phyloP scores from a whole-genome alignment of 768 basidiomycete species.

The Amyloporia xantha region DNA sequence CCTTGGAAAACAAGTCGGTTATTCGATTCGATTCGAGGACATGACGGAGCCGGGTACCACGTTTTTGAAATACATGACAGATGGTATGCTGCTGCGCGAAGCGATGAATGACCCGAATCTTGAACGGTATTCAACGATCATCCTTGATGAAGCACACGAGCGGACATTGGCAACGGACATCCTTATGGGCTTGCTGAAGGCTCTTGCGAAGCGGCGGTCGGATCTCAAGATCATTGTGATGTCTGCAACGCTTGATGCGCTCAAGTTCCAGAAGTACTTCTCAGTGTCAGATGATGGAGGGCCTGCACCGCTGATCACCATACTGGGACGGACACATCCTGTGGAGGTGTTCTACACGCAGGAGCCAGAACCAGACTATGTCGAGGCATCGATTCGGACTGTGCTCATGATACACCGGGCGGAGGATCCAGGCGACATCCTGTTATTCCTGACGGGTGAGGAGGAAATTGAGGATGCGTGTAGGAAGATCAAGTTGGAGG shows the following conservation, averaged over 20 bases:
- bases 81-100: constrained; percentile 97
- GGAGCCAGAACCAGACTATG: constrained; percentile 91
- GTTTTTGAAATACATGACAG: constrained; percentile 99
- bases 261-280: constrained; percentile 97
- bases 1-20: constrained; percentile 93
- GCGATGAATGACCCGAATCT: constrained; percentile 95
- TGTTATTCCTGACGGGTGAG: constrained; percentile 96
- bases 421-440: constrained; percentile 87
- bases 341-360: constrained; percentile 95
- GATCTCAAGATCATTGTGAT: constrained; percentile 98
- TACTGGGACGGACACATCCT: constrained; percentile 54
- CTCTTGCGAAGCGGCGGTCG: constrained; percentile 66
- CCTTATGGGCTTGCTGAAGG: constrained; percentile 93
- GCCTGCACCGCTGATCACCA: constrained; percentile 23
- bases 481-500: constrained; percentile 86
- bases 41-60: constrained; percentile 87
- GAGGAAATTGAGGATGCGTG: constrained; percentile 98
- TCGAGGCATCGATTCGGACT: constrained; percentile 93
- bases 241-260: constrained; percentile 95
- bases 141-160: constrained; percentile 98
- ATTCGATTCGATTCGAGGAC: constrained; percentile 98
- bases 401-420: constrained; percentile 96
- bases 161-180: constrained; percentile 97
- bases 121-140: constrained; percentile 91
- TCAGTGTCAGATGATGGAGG: constrained; percentile 22